phyloP scores from a whole-genome alignment of 805 yeast genomes.

The Candida nemodendra region DNA sequence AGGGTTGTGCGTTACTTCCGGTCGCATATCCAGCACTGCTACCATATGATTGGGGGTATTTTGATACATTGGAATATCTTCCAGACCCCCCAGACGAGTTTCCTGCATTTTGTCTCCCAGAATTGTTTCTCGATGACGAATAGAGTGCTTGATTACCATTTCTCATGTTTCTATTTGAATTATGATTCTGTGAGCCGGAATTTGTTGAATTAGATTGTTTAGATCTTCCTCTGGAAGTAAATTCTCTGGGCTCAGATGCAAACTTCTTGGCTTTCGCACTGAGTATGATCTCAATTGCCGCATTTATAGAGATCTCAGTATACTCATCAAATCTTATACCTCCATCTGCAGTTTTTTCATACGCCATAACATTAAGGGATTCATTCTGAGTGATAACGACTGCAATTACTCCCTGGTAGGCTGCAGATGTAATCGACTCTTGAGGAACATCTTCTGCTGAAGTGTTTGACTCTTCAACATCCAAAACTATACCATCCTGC shows the following conservation, averaged over 20 bases:
- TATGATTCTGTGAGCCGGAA: slow-evolving; percentile 4
- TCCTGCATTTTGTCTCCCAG: slow-evolving; percentile 6
- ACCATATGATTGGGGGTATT: slow-evolving; percentile 14
- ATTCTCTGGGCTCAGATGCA: slow-evolving; percentile 17
- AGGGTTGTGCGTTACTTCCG: slow-evolving; percentile 19
- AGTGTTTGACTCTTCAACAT: slow-evolving; percentile 25
- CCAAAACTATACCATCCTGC: slow-evolving; percentile 34
- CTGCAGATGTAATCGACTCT: slow-evolving; percentile 68
- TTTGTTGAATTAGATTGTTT: slow-evolving; percentile 1
- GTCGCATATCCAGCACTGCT: slow-evolving; percentile 21
- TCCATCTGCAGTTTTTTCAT: slow-evolving; percentile 65
- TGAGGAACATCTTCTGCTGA: slow-evolving; percentile 35
- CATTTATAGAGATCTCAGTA: slow-evolving; percentile 61
- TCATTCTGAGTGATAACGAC: slow-evolving; percentile 60
- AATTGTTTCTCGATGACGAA: slow-evolving; percentile 5
- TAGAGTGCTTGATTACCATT: slow-evolving; percentile 20
- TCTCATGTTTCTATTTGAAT: slow-evolving; percentile 5
- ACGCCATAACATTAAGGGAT: slow-evolving; percentile 68
- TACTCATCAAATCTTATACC: slow-evolving; percentile 84
- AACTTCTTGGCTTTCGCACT: slow-evolving; percentile 39
- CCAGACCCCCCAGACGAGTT: neutral
- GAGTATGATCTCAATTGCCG: slow-evolving; percentile 56
- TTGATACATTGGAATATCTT: slow-evolving; percentile 6
- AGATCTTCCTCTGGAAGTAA: slow-evolving; percentile 16
- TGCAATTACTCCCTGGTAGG: slow-evolving; percentile 74